Evolutionary conservation across 1,139 yeast genomes (phyloP).

Genomic region (Candida tropicalis): DNA sequence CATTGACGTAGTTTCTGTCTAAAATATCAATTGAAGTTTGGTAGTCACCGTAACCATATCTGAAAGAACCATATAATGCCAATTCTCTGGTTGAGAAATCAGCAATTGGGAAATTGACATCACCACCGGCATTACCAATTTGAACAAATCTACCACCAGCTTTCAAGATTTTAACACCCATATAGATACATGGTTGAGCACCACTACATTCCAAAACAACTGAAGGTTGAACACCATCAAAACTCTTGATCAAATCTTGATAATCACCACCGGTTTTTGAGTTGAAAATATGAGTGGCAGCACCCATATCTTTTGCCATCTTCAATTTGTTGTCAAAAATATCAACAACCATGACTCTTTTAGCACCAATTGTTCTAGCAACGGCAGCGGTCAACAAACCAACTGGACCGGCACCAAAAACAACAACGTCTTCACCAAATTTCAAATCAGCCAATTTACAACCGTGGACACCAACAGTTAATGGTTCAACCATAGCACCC

Average conservation of each 20-base stretch:
- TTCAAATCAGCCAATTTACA: conserved; percentile 65
- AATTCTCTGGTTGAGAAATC: conserved; percentile 72
- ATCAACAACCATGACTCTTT: conserved; percentile 67
- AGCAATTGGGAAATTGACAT: conserved; percentile 73
- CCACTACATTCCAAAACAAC: conserved; percentile 76
- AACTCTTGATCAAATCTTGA: conserved; percentile 35
- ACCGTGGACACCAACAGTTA: conserved; percentile 86
- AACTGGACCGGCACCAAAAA: conserved; percentile 94
- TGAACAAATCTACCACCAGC: conserved; percentile 72
- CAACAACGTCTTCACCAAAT: conserved; percentile 74
- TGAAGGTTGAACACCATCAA: conserved; percentile 51
- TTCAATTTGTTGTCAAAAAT: conserved; percentile 59
- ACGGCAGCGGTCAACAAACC: conserved; percentile 80
- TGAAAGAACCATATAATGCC: conserved; percentile 72
- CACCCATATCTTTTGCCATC: conserved; percentile 58
- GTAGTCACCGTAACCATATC: conserved; percentile 83
- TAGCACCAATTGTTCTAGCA: conserved; percentile 83
- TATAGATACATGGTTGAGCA: conserved; percentile 66
- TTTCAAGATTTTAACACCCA: conserved; percentile 59
- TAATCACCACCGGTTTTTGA: conserved; percentile 46
- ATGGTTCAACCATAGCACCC: conserved; percentile 89
- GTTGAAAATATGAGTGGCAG: conserved; percentile 63
- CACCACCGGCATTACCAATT: conserved; percentile 75
- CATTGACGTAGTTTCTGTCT: conserved; percentile 57
- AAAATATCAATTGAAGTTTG: conserved; percentile 70